Evolutionary conservation across 2,329 filamentous ascomycete genomes (phyloP).

Genomic region (Polytolypa hystricis): DNA sequence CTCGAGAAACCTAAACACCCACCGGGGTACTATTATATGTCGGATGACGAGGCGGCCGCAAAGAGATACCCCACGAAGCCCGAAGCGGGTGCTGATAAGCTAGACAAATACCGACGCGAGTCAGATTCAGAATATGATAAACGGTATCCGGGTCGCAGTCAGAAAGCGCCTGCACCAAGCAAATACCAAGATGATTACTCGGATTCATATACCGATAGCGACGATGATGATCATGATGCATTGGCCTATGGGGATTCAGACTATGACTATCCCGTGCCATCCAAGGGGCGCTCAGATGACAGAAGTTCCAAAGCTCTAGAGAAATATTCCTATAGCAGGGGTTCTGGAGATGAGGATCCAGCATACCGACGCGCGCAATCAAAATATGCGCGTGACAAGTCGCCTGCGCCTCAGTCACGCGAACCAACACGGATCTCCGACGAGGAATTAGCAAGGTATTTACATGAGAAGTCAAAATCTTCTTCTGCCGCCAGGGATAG

Average conservation of each 20-base stretch:
- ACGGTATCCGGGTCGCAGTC: constrained; percentile 4
- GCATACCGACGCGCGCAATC: too few species aligned
- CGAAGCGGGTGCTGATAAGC: neutral
- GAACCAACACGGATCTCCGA: too few species aligned
- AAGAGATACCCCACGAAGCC: constrained; percentile 1
- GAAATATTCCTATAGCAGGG: too few species aligned
- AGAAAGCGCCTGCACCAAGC: constrained; percentile 3
- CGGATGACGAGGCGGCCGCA: constrained; percentile 14
- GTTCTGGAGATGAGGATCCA: too few species aligned
- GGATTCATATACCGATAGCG: constrained; percentile 8
- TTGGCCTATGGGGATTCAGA: constrained; percentile 28
- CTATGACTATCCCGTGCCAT: constrained; percentile 5
- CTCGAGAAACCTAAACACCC: constrained; percentile 3
- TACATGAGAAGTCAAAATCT: constrained; percentile 7
- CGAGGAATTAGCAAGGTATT: constrained; percentile 10
- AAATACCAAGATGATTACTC: constrained; percentile 11
- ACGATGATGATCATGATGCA: constrained; percentile 23
- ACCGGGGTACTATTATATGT: constrained; percentile 19
- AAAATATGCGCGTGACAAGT: too few species aligned
- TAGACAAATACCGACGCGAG: constrained; percentile 7
- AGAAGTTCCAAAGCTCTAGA: too few species aligned
- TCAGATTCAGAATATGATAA: constrained; percentile 17
- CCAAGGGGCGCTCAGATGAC: too few species aligned
- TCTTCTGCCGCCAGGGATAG: neutral
- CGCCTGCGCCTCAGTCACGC: constrained; percentile 7